Conservation (phyloP, 1,139 yeast genomes). For the Blastobotrys aristatus region DNA sequence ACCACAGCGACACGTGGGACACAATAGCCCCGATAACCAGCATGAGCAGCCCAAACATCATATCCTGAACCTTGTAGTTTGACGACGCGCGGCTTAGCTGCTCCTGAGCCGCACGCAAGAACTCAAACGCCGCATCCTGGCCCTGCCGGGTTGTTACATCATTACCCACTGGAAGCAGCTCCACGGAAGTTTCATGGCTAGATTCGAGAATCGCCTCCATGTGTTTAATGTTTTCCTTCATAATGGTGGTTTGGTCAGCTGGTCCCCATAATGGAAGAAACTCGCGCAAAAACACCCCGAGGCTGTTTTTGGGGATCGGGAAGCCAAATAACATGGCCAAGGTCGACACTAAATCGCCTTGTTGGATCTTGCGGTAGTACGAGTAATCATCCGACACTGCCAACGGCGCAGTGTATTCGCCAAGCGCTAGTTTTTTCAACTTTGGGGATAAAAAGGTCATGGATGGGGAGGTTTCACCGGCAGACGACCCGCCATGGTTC, state of each 20-base stretch:
- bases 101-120: conserved; percentile 49
- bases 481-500: conserved; percentile 92
- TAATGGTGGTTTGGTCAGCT: conserved; percentile 39
- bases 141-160: background rate
- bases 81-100: conserved; percentile 63
- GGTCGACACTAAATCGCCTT: conserved; percentile 87
- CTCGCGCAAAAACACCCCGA: conserved; percentile 65
- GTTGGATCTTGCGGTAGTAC: conserved; percentile 57
- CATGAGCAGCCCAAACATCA: conserved; percentile 45
- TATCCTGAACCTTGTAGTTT: conserved; percentile 55
- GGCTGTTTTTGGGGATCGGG: conserved; percentile 80
- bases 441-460: conserved; percentile 62
- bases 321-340: conserved; percentile 65
- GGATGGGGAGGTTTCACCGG: conserved; percentile 88
- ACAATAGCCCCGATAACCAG: conserved; percentile 29
- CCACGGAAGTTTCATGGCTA: background rate
- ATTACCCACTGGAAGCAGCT: background rate
- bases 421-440: conserved; percentile 34
- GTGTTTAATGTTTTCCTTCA: conserved; percentile 44
- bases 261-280: conserved; percentile 50
- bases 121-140: conserved; percentile 32
- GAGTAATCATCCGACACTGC: conserved; percentile 45
- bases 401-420: conserved; percentile 32
- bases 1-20: conserved; percentile 14
- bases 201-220: conserved; percentile 3